A percentile compares a stretch with the other conserved stretches of the same genome.
These are phyloP conservation scores for Suillus discolor DNA, from an alignment of 768 basidiomycete genomes.

Conservation along the genomic window DNA sequence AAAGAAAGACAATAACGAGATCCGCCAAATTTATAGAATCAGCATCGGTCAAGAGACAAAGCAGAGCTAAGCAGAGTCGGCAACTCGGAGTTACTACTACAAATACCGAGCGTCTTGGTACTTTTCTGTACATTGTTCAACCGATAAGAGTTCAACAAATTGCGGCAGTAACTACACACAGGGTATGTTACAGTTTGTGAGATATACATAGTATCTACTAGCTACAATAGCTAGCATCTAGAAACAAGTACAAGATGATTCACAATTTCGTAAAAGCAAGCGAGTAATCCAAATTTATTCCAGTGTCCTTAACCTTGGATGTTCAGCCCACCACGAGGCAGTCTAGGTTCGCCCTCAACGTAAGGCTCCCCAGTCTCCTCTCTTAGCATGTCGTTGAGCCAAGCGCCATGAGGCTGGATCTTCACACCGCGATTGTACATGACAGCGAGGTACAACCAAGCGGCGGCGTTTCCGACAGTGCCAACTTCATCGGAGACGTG, in stretches of 20 bases:
- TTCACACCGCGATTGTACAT: conserved; percentile 79
- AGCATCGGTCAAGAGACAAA: neutral
- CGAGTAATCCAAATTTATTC: neutral
- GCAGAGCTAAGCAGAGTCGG: neutral
- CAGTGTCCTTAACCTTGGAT: conserved; percentile 50
- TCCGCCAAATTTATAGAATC: conserved; percentile 2
- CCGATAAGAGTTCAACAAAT: neutral
- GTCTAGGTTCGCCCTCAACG: conserved; percentile 62
- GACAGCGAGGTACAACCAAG: conserved; percentile 72
- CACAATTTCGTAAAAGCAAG: neutral
- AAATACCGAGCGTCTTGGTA: neutral
- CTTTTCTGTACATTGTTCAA: neutral
- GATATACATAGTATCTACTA: conserved; percentile 1
- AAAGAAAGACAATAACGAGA: neutral
- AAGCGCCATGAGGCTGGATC: conserved; percentile 78
- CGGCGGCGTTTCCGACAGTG: conserved; percentile 78
- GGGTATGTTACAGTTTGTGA: neutral
- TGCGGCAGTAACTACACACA: neutral
- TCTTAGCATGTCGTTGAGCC: conserved; percentile 82
- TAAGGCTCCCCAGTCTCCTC: conserved; percentile 77
- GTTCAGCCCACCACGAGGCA: conserved; percentile 64
- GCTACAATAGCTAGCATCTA: neutral
- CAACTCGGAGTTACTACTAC: conserved; percentile 1
- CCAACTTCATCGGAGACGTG: conserved; percentile 85
- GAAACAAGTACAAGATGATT: neutral